phyloP scores from a whole-genome alignment of 331 rosid genomes.

The Quercus phellos region DNA sequence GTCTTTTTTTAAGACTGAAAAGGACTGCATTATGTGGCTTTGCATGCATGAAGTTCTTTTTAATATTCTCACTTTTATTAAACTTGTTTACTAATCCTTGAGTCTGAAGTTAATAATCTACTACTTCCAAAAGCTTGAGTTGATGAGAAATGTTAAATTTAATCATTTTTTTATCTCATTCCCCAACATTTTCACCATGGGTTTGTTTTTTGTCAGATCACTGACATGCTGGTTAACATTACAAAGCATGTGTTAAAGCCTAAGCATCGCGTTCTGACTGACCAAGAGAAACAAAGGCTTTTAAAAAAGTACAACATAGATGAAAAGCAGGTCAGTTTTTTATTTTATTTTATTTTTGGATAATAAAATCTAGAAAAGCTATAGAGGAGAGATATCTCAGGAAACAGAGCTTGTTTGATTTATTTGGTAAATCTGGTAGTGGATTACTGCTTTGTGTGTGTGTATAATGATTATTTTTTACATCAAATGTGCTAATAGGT shows the following conservation, averaged over 20 bases:
- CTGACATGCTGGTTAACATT: slow-evolving; percentile 87
- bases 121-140: background rate
- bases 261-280: slow-evolving; percentile 63
- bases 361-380: background rate
- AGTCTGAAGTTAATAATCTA: background rate
- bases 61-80: background rate
- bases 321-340: slow-evolving; percentile 76
- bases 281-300: slow-evolving; percentile 57
- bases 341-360: background rate
- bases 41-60: background rate
- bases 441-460: background rate
- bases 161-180: slow-evolving; percentile 4
- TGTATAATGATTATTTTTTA: background rate
- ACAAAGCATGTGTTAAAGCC: slow-evolving; percentile 93
- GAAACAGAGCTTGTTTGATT: background rate
- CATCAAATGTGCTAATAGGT: background rate
- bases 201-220: slow-evolving; percentile 52
- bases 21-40: background rate
- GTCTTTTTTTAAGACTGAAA: background rate
- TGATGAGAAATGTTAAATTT: background rate
- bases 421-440: background rate
- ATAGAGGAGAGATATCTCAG: background rate
- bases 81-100: slow-evolving; percentile 4
- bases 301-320: slow-evolving; percentile 67
- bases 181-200: slow-evolving; percentile 6